phyloP scores from a whole-genome alignment of 805 yeast genomes.

The Ogataea siamensis region DNA sequence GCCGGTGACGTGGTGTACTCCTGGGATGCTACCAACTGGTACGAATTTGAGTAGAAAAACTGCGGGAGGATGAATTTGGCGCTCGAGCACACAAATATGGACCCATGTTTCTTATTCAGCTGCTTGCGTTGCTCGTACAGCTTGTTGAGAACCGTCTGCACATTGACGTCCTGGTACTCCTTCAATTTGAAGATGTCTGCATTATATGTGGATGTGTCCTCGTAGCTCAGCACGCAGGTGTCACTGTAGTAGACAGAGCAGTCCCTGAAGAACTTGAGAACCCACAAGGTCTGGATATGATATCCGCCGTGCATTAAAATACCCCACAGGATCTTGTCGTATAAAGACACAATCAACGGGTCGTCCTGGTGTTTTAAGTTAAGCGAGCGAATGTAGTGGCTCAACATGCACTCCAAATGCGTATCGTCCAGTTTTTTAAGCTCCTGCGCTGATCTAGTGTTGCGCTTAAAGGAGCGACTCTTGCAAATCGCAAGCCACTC shows the following conservation, averaged over 20 bases:
- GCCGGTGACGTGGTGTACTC: constrained; percentile 11
- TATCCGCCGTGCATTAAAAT: constrained; percentile 44
- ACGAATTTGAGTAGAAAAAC: constrained; percentile 11
- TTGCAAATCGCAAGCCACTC: constrained; percentile 17
- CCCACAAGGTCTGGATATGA: constrained; percentile 41
- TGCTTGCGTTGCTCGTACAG: constrained; percentile 22
- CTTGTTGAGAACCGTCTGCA: constrained; percentile 10
- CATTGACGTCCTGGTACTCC: constrained; percentile 12
- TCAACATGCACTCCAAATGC: constrained; percentile 37
- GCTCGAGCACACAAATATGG: constrained; percentile 14
- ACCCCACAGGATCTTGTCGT: constrained; percentile 42
- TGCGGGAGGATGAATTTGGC: constrained; percentile 21
- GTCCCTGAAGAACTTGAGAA: constrained; percentile 38
- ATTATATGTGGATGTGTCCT: constrained; percentile 16
- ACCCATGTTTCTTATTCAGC: constrained; percentile 7
- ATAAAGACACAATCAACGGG: constrained; percentile 32
- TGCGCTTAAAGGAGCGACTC: constrained; percentile 7
- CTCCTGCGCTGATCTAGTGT: constrained; percentile 5
- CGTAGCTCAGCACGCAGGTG: constrained; percentile 19
- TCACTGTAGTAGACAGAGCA: constrained; percentile 23
- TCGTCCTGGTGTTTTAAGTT: constrained; percentile 38
- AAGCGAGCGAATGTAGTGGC: constrained; percentile 38
- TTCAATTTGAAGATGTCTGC: constrained; percentile 15
- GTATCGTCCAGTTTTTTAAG: constrained; percentile 13
- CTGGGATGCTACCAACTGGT: constrained; percentile 14